phyloP scores from a whole-genome alignment of 345 rosid genomes.

The Capsella bursapastoris region DNA sequence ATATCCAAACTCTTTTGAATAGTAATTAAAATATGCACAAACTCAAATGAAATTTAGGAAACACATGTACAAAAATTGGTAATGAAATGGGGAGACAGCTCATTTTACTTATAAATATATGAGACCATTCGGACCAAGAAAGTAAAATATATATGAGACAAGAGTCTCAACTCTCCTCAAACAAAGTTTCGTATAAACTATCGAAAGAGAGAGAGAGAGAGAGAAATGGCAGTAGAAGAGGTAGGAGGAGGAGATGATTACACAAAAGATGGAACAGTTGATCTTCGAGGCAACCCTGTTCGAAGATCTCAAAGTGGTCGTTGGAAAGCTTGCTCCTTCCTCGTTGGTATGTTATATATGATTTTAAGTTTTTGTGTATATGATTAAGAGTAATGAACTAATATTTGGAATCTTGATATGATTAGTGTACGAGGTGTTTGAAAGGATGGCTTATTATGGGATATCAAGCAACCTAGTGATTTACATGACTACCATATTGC shows the following conservation, averaged over 20 bases:
- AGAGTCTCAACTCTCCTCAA: slow-evolving; percentile 1
- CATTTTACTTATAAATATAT: no score
- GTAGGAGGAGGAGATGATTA: slow-evolving; percentile 53
- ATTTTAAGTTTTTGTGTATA: neutral
- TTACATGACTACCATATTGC: slow-evolving; percentile 75
- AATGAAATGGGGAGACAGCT: no score
- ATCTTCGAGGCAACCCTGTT: slow-evolving; percentile 78
- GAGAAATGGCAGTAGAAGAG: slow-evolving; percentile 13
- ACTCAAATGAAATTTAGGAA: no score
- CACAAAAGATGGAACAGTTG: slow-evolving; percentile 89
- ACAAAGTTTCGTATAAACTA: neutral
- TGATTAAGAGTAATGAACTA: neutral
- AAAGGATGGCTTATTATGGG: slow-evolving; percentile 86
- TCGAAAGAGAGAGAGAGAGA: neutral
- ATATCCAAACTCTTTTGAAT: no score
- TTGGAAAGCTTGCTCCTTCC: slow-evolving; percentile 81
- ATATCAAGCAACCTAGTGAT: slow-evolving; percentile 76
- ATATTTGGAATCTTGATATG: neutral
- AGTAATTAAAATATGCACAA: no score
- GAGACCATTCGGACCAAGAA: no score
- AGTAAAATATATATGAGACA: neutral
- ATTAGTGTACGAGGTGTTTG: slow-evolving; percentile 74
- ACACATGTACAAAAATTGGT: no score
- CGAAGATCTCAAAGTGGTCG: slow-evolving; percentile 80
- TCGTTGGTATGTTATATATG: slow-evolving; percentile 59